These are phyloP conservation scores for Aspergillus sclerotioniger DNA, from an alignment of 495 filamentous ascomycete genomes.

Conservation along the genomic window DNA sequence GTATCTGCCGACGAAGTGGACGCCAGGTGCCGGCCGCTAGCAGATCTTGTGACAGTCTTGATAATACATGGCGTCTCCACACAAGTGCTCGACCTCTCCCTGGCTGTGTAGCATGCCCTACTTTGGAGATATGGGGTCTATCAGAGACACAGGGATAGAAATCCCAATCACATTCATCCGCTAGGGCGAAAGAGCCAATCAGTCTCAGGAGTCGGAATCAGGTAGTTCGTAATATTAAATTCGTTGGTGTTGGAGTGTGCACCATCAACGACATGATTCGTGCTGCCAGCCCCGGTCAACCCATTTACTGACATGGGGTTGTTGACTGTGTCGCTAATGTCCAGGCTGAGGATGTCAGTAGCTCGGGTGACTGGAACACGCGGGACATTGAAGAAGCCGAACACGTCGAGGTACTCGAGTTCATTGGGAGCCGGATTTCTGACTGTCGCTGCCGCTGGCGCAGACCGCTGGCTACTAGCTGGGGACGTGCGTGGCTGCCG, in stretches of 20 bases:
- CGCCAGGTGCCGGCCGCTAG: no score
- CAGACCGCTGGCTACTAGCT: slow-evolving; percentile 31
- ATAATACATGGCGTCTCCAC: no score
- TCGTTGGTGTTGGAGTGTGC: slow-evolving; percentile 35
- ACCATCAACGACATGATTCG: slow-evolving; percentile 24
- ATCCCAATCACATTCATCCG: slow-evolving; percentile 18
- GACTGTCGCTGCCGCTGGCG: slow-evolving; percentile 39
- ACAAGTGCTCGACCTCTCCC: no score
- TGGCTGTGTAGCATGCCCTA: neutral
- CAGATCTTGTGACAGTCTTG: no score
- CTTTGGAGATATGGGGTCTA: neutral
- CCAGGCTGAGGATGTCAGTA: slow-evolving; percentile 29
- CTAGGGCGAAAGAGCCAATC: slow-evolving; percentile 46
- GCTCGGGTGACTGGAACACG: slow-evolving; percentile 53
- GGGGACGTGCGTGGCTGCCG: slow-evolving; percentile 65
- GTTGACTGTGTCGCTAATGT: slow-evolving; percentile 31
- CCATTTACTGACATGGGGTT: slow-evolving; percentile 47
- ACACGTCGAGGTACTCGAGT: slow-evolving; percentile 87
- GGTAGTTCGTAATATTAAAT: slow-evolving; percentile 50
- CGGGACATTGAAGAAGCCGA: slow-evolving; percentile 90
- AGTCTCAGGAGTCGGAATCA: slow-evolving; percentile 47
- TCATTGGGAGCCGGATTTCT: slow-evolving; percentile 74
- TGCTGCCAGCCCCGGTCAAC: slow-evolving; percentile 25
- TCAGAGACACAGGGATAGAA: neutral
- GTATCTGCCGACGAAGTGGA: no score